Percentiles rank a stretch among this genome's conserved stretches.
phyloP scores from a whole-genome alignment of 805 yeast species.

The Saccharomycopsis malanga region DNA sequence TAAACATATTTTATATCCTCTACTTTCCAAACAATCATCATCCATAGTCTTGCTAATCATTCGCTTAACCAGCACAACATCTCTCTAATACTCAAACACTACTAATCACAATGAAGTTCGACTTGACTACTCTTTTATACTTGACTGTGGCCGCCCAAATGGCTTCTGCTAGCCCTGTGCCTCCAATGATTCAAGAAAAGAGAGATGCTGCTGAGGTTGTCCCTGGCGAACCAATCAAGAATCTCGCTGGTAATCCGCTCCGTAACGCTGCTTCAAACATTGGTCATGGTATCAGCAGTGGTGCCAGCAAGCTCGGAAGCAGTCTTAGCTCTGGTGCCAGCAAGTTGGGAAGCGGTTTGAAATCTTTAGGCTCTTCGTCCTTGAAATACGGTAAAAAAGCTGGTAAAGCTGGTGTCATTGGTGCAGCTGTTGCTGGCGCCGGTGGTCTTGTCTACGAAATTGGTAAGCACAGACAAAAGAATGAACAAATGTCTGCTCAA shows the following conservation, averaged over 20 bases:
- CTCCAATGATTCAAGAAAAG: no score
- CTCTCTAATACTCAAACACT: no score
- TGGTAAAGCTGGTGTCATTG: slow-evolving; percentile 8
- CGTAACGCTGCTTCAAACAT: not conserved
- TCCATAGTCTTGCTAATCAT: no score
- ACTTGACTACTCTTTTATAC: not conserved
- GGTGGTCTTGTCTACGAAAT: not conserved
- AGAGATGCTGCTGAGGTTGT: not conserved
- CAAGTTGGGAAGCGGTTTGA: no score
- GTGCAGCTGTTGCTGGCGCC: slow-evolving; percentile 6
- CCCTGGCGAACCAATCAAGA: not conserved
- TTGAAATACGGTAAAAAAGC: not conserved
- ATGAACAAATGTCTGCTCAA: not conserved
- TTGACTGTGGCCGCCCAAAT: not conserved
- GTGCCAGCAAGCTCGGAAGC: not conserved
- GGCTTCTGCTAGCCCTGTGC: not conserved
- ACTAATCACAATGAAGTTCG: slow-evolving; percentile 1
- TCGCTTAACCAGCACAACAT: no score
- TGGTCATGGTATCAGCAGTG: not conserved
- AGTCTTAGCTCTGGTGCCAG: slow-evolving; percentile 6
- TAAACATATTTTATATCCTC: no score
- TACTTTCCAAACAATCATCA: no score
- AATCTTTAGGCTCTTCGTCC: no score
- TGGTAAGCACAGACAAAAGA: not conserved
- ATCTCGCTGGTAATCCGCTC: not conserved